Base-by-base conservation (phyloP, 352 stramenopile genomes). In the Vaucheria bursata region DNA sequence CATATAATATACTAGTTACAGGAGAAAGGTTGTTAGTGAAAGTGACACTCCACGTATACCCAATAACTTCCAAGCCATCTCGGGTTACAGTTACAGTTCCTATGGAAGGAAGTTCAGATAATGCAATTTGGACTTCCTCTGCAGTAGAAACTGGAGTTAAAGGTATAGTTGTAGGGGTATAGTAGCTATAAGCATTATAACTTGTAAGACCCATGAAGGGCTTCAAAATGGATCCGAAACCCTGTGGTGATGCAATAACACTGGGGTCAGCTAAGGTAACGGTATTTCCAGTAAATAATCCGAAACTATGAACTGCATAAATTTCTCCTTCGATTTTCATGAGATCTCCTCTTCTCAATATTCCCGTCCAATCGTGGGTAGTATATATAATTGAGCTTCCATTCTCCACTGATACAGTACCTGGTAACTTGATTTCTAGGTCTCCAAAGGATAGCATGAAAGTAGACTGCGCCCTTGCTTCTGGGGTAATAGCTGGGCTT, bases 11-110 rank as follows among this genome's bases (percentile, higher is more conserved):
- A n/a, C n/a, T n/a, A n/a, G 79, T 1, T 85, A 75, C n/a, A 89
- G 90, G n/a, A 96, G 86, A 59, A 95, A 87, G 6, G 36, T 12
- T 37, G 65, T 2, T 40, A 72, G 65, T 67, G 68, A 97, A 97
- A 1, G 92, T 97, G 66, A 97, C 90, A n/a, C 85, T 90, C 90
- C 90, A 96, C 4, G 86, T 78, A 79, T 89, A 95, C 32, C 91
- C 91, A 40, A 74, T 50, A 34, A 33, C 67, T 2, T 25, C 59
- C 32, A 73, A 73, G 40, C 64, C 31, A 40, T 59, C 73, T 25
- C 73, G 72, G 6, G 78, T 72, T 4, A 83, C 78, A 0, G 73
- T 65, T 18, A 83, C 78, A 49, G 79, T 73, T 66, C 88, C 88
- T 31, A 90, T 69, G 37, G 90, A 92, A 6, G 91, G 87, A 1